Evolutionary conservation across 805 yeast genomes (phyloP).

Genomic region (Maudiozyma turicensis): DNA sequence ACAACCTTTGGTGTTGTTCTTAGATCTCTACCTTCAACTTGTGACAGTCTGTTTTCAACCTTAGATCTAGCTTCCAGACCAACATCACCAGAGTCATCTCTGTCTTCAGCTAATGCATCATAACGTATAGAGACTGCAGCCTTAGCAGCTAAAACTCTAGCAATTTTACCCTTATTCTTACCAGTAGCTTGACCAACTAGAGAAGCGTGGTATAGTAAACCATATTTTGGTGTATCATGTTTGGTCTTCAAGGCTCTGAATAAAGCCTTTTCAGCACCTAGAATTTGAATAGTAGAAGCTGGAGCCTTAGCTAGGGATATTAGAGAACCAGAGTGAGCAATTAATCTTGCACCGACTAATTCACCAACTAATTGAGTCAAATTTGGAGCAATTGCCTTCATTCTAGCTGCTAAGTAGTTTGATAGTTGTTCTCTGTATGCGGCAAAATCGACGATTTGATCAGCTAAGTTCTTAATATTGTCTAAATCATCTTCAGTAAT

Average conservation of each 20-base stretch:
- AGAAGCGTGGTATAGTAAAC: constrained; percentile 93
- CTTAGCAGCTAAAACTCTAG: constrained; percentile 96
- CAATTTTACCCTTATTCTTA: constrained; percentile 97
- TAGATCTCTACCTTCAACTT: constrained; percentile 92
- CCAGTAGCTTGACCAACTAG: constrained; percentile 97
- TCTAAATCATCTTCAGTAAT: constrained; percentile 83
- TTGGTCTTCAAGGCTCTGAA: constrained; percentile 98
- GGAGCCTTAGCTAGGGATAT: constrained; percentile 95
- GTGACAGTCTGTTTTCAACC: constrained; percentile 89
- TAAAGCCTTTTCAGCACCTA: constrained; percentile 98
- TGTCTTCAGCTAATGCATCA: constrained; percentile 94
- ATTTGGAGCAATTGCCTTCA: constrained; percentile 99
- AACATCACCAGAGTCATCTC: constrained; percentile 90
- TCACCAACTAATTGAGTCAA: constrained; percentile 93
- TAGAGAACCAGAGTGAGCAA: constrained; percentile 94
- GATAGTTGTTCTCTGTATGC: constrained; percentile 94
- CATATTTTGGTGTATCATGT: constrained; percentile 97
- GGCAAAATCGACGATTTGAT: constrained; percentile 91
- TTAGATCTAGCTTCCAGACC: constrained; percentile 87
- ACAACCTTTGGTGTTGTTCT: constrained; percentile 79
- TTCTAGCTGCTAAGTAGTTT: constrained; percentile 82
- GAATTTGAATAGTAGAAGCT: constrained; percentile 94
- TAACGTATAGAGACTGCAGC: constrained; percentile 95
- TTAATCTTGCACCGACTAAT: constrained; percentile 95
- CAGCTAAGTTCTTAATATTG: constrained; percentile 85